phyloP scores from a whole-genome alignment of 2,329 filamentous ascomycete genomes.

The Pezicula rhizophila region DNA sequence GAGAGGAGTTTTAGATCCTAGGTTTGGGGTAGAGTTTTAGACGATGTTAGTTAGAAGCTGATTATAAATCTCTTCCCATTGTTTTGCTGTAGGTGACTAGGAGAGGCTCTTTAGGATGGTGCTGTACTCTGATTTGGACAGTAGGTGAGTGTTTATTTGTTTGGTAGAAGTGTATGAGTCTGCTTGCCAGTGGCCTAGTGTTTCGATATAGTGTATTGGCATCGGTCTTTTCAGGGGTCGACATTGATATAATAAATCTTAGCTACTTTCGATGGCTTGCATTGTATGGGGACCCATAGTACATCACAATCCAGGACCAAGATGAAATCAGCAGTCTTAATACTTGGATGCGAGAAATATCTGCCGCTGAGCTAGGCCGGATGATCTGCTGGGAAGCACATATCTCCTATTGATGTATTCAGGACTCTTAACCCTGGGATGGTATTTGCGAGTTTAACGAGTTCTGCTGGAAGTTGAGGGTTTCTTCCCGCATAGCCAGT shows the following conservation, averaged over 20 bases:
- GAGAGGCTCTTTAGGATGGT: background rate
- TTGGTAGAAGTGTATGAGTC: constrained; percentile 56
- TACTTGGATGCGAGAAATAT: constrained; percentile 66
- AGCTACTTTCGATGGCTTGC: constrained; percentile 43
- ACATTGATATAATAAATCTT: constrained; percentile 56
- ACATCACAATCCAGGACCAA: constrained; percentile 82
- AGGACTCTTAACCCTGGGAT: constrained; percentile 62
- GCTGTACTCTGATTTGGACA: background rate
- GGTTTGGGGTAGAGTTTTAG: background rate
- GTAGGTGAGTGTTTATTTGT: constrained; percentile 50
- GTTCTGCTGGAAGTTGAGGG: constrained; percentile 49
- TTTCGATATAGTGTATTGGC: constrained; percentile 64
- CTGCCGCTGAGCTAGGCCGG: constrained; percentile 60
- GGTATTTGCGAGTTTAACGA: constrained; percentile 61
- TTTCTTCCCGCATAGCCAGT: constrained; percentile 67
- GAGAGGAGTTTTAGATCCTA: constrained; percentile 8
- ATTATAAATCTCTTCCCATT: background rate
- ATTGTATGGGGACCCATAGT: constrained; percentile 76
- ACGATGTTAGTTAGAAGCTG: background rate
- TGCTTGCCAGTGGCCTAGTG: constrained; percentile 57
- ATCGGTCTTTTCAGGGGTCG: constrained; percentile 63
- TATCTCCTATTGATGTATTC: constrained; percentile 68
- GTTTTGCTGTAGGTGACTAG: background rate
- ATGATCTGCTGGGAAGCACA: constrained; percentile 69
- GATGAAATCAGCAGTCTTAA: constrained; percentile 72